A percentile compares a stretch with the other conserved stretches of the same genome.
phyloP scores from a whole-genome alignment of 108 stramenopile species.

The Skeletonema potamos region DNA sequence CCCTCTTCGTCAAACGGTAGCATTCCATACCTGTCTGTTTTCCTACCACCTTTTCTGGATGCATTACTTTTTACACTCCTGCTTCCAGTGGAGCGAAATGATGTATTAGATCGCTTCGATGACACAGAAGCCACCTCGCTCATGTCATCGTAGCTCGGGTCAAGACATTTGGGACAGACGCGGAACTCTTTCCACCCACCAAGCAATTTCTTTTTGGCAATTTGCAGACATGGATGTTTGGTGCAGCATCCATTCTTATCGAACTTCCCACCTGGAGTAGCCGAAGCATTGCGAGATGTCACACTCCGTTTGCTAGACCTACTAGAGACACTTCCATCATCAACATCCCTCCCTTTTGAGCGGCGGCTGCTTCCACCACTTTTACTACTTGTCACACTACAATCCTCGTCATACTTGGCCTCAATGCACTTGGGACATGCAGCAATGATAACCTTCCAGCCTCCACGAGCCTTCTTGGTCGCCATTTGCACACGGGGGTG shows the following conservation, averaged over 20 bases:
- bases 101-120: constrained; percentile 3
- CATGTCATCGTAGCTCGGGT: constrained; percentile 40
- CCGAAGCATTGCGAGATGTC: constrained; percentile 26
- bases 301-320: constrained; percentile 20
- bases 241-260: constrained; percentile 54
- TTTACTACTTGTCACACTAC: constrained; percentile 3
- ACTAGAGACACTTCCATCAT: constrained; percentile 20
- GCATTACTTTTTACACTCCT: constrained; percentile 22
- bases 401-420: constrained; percentile 40
- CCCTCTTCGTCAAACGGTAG: constrained; percentile 47
- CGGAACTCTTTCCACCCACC: constrained; percentile 48
- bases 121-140: constrained; percentile 20
- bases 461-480: constrained; percentile 37
- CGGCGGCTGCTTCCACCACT: constrained; percentile 4
- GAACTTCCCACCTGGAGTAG: constrained; percentile 21
- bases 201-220: constrained; percentile 44
- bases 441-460: constrained; percentile 38
- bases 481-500: constrained; percentile 46
- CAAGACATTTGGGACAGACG: constrained; percentile 39
- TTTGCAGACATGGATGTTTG: constrained; percentile 30
- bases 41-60: constrained; percentile 28
- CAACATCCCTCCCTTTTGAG: neutral
- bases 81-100: constrained; percentile 7
- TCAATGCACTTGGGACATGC: constrained; percentile 48
- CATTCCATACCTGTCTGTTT: constrained; percentile 34